Percentiles rank a stretch among this genome's conserved stretches.
phyloP scores from a whole-genome alignment of 139 green algal genomes.

The Auxenochlorella pyrenoidosa region DNA sequence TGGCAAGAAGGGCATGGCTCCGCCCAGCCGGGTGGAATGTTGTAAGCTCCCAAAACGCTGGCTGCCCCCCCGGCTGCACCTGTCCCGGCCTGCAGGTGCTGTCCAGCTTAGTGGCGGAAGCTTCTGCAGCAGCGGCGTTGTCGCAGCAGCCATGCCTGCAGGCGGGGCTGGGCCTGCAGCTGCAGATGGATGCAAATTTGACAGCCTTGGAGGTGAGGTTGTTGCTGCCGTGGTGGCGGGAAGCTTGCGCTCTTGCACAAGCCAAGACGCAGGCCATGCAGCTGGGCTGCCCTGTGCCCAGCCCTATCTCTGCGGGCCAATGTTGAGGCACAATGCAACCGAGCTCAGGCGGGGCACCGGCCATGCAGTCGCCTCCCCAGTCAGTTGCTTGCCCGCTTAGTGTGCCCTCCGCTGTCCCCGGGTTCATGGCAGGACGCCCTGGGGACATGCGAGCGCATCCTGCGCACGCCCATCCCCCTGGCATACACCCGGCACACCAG shows the following conservation, averaged over 20 bases:
- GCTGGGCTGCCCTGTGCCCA: too few species aligned
- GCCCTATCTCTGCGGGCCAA: too few species aligned
- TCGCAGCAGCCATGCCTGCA: not conserved
- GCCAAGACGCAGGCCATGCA: too few species aligned
- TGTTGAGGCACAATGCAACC: too few species aligned
- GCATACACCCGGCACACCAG: conserved; percentile 79
- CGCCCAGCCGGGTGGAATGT: too few species aligned
- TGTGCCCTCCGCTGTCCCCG: not conserved
- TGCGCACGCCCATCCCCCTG: conserved; percentile 81
- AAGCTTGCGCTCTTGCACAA: too few species aligned
- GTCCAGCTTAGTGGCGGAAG: conserved; percentile 1
- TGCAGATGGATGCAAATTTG: conserved; percentile 64
- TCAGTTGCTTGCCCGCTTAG: too few species aligned
- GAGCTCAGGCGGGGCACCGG: too few species aligned
- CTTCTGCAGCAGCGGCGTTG: not conserved
- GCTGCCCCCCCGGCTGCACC: too few species aligned
- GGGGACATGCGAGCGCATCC: conserved; percentile 76
- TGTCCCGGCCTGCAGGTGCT: conserved; percentile 23
- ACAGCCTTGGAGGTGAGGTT: conserved; percentile 64
- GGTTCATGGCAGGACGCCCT: conserved; percentile 40
- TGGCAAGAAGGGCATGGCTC: too few species aligned
- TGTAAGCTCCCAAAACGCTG: too few species aligned
- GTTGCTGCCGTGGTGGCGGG: not conserved
- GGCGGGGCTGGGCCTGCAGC: not conserved
- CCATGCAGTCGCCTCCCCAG: too few species aligned